Conservation (phyloP, 306 rosid genomes). For the Gillenia trifoliata region DNA sequence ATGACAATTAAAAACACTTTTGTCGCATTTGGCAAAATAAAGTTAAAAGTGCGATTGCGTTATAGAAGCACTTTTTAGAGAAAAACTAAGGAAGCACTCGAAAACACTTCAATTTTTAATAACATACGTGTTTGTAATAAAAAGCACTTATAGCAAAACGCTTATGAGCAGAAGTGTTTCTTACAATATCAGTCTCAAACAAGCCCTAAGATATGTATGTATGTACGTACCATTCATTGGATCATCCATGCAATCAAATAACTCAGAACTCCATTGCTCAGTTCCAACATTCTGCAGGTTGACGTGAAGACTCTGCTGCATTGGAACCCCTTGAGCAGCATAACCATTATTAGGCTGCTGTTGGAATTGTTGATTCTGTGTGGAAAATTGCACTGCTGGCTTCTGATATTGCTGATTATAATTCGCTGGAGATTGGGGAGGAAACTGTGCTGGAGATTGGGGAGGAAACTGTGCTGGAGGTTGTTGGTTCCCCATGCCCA, state of each 20-base stretch:
- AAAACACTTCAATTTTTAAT: not conserved
- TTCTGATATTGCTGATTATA: not conserved
- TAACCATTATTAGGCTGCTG: not conserved
- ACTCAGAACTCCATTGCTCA: slow-evolving; percentile 12
- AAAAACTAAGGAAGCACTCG: not conserved
- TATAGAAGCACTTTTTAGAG: not conserved
- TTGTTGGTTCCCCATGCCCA: not conserved
- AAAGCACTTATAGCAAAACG: too few relatives aligned
- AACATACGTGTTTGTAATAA: not conserved
- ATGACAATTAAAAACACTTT: not conserved
- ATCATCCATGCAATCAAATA: slow-evolving; percentile 33
- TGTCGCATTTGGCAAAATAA: not conserved
- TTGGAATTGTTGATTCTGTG: not conserved
- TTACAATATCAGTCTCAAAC: not conserved
- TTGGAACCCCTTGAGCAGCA: slow-evolving; percentile 8
- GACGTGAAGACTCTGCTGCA: not conserved
- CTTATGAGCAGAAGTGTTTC: too few relatives aligned
- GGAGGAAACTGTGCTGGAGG: not conserved
- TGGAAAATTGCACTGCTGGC: not conserved
- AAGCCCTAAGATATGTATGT: not conserved
- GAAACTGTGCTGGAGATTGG: not conserved
- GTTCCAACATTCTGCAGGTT: not conserved
- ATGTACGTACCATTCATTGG: slow-evolving; percentile 14
- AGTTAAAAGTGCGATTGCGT: not conserved
- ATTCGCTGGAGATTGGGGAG: not conserved